phyloP scores from a whole-genome alignment of 1,139 yeast genomes.

The Taphrina deformans region DNA sequence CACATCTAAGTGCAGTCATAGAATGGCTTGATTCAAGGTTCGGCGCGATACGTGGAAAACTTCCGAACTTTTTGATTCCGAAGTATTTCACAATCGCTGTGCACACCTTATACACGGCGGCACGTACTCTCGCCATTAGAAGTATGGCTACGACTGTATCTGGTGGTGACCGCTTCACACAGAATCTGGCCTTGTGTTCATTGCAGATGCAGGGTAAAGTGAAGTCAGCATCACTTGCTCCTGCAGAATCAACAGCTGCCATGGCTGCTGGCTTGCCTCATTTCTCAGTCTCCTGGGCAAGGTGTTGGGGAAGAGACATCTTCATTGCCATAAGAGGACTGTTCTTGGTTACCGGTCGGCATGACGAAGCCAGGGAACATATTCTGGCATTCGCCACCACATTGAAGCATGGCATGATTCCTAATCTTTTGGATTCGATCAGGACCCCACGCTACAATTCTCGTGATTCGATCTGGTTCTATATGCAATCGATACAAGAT shows the following conservation, averaged over 20 bases:
- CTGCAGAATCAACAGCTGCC: conserved; percentile 61
- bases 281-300: conserved; percentile 83
- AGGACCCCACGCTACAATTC: conserved; percentile 93
- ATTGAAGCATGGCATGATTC: conserved; percentile 90
- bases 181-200: conserved; percentile 75
- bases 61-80: conserved; percentile 81
- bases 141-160: conserved; percentile 59
- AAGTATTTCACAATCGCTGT: conserved; percentile 78
- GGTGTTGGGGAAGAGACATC: conserved; percentile 98
- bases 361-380: conserved; percentile 75
- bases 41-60: conserved; percentile 56
- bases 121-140: conserved; percentile 64
- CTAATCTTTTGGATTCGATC: conserved; percentile 88
- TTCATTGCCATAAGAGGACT: conserved; percentile 84
- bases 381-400: conserved; percentile 87
- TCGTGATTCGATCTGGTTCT: conserved; percentile 97
- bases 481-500: conserved; percentile 81
- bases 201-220: conserved; percentile 81
- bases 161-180: conserved; percentile 69
- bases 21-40: conserved; percentile 71
- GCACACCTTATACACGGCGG: conserved; percentile 80
- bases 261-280: conserved; percentile 97
- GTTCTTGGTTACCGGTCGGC: conserved; percentile 72
- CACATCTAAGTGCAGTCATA: conserved; percentile 55
- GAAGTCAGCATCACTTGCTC: conserved; percentile 73